Percentiles rank a stretch among this genome's conserved stretches.
These are phyloP conservation scores for Neofusicoccum sp. DNA, from an alignment of 2,329 filamentous ascomycete species.

Conservation along the genomic window DNA sequence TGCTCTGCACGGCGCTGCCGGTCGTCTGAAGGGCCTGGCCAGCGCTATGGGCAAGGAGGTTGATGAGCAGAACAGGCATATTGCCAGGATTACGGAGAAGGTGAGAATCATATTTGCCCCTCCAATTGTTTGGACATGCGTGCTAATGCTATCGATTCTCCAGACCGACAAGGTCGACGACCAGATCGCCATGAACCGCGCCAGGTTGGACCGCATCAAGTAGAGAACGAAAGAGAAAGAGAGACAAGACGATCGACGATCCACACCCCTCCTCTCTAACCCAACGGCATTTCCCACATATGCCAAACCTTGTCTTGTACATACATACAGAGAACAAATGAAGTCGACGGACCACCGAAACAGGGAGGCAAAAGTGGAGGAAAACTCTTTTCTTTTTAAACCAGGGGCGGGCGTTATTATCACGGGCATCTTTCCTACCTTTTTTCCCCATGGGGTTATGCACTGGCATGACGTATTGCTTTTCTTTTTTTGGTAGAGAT, in stretches of 20 bases:
- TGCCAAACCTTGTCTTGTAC: background rate
- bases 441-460: too few species aligned
- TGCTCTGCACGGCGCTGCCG: constrained; percentile 60
- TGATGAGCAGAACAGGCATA: constrained; percentile 72
- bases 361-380: background rate
- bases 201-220: constrained; percentile 64
- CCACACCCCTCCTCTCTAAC: background rate
- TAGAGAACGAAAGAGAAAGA: constrained; percentile 27
- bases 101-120: background rate
- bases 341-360: background rate
- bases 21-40: constrained; percentile 70
- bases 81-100: constrained; percentile 74
- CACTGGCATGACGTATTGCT: too few species aligned
- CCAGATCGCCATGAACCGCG: constrained; percentile 74
- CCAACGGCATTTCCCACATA: background rate
- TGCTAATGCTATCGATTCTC: constrained; percentile 25
- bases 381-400: too few species aligned
- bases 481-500: too few species aligned
- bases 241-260: background rate
- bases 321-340: background rate
- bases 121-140: background rate
- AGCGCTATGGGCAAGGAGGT: constrained; percentile 73
- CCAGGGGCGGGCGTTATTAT: too few species aligned
- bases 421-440: too few species aligned
- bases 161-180: constrained; percentile 72